A percentile compares a stretch with the other conserved stretches of the same genome.
Conservation (phyloP, 306 rosid species). For the Oemleria cerasiformis region DNA sequence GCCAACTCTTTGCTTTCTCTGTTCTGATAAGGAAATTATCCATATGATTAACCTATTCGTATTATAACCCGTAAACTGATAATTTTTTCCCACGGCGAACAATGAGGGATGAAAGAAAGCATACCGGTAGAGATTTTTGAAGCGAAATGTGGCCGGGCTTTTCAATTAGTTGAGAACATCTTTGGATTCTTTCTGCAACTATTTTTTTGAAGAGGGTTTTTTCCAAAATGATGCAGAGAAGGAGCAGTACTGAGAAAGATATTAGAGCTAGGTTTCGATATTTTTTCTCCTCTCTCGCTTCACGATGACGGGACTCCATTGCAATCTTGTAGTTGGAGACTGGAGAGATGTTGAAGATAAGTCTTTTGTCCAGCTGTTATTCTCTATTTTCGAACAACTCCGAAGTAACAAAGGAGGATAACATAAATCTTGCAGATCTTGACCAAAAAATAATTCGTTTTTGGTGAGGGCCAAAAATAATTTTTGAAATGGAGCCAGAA, state of each 20-base stretch:
- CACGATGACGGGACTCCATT: neutral
- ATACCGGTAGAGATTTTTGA: constrained; percentile 15
- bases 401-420: no score
- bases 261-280: constrained; percentile 14
- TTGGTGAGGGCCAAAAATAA: no score
- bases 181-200: neutral
- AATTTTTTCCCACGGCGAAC: no score
- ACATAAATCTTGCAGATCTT: neutral
- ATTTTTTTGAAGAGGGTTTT: no score
- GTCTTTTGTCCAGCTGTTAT: no score
- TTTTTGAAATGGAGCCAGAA: no score
- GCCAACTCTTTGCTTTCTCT: constrained; percentile 24
- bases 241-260: constrained; percentile 25
- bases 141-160: constrained; percentile 1
- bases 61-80: no score
- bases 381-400: no score
- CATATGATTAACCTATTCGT: neutral
- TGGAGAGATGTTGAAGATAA: neutral
- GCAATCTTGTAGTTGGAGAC: neutral
- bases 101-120: neutral
- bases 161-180: neutral
- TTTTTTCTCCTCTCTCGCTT: constrained; percentile 19
- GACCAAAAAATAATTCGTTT: no score
- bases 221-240: constrained; percentile 17
- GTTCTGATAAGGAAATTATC: constrained; percentile 10